Conservation (phyloP, 2,329 filamentous ascomycete genomes). For the Fusarium sp. region DNA sequence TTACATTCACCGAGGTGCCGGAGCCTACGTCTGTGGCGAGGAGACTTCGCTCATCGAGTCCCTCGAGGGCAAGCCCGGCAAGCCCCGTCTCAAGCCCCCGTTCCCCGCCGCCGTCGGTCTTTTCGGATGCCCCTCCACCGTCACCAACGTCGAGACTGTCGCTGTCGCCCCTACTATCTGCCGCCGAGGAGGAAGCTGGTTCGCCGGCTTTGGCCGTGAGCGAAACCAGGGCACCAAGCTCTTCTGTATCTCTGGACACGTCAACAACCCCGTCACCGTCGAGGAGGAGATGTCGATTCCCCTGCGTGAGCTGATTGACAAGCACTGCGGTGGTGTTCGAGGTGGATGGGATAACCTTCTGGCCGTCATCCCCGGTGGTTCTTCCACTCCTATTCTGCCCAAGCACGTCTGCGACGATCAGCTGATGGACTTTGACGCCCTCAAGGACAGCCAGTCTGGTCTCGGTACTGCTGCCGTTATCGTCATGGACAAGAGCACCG, state of each 20-base stretch:
- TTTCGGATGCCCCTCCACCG: slow-evolving; percentile 97
- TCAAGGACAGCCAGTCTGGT: slow-evolving; percentile 98
- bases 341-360: slow-evolving; percentile 98
- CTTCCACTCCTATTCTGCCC: slow-evolving; percentile 94
- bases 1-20: slow-evolving; percentile 95
- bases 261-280: slow-evolving; percentile 98
- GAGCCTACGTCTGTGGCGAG: slow-evolving; percentile 97
- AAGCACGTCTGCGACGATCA: slow-evolving; percentile 93
- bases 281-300: slow-evolving; percentile 99
- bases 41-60: slow-evolving; percentile 99
- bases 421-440: slow-evolving; percentile 98
- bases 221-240: slow-evolving; percentile 98
- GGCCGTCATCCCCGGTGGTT: slow-evolving; percentile 95
- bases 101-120: slow-evolving; percentile 98
- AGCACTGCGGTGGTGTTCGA: slow-evolving; percentile 95
- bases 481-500: slow-evolving; percentile 98
- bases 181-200: slow-evolving; percentile 92
- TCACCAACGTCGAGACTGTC: slow-evolving; percentile 97
- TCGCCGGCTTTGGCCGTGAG: slow-evolving; percentile 92
- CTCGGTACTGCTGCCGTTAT: slow-evolving; percentile 97
- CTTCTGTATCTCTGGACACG: slow-evolving; percentile 97
- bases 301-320: slow-evolving; percentile 94
- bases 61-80: slow-evolving; percentile 97
- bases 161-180: slow-evolving; percentile 96
- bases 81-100: slow-evolving; percentile 97